Conservation (phyloP, 345 rosid genomes). For the Gossypioides kirkii region DNA sequence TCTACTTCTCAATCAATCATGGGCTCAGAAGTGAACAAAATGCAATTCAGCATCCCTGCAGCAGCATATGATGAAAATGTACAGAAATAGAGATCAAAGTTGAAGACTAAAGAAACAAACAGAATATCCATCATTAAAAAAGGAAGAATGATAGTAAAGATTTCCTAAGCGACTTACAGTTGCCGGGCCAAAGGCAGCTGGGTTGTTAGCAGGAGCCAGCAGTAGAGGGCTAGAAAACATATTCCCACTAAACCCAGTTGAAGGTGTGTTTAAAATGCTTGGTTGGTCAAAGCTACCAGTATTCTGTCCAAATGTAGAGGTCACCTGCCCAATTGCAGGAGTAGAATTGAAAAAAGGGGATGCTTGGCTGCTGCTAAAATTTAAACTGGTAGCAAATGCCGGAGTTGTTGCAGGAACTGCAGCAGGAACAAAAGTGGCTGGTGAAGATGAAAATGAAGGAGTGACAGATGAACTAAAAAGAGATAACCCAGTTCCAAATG, state of each 20-base stretch:
- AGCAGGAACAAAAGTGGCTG: conserved; percentile 22
- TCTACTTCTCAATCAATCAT: neutral
- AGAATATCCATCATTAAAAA: neutral
- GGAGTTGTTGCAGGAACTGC: neutral
- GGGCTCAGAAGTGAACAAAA: neutral
- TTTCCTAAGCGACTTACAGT: conserved; percentile 37
- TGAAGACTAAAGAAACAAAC: neutral
- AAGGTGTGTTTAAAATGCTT: conserved; percentile 47
- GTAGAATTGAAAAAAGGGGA: conserved; percentile 50
- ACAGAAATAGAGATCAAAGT: neutral
- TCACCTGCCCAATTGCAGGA: conserved; percentile 37
- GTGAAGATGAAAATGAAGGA: conserved; percentile 51
- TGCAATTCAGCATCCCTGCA: neutral
- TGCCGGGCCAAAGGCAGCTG: conserved; percentile 42
- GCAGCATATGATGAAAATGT: conserved; percentile 1
- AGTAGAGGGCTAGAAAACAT: conserved; percentile 52
- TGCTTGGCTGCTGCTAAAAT: conserved; percentile 47
- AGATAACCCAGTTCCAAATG: conserved; percentile 44
- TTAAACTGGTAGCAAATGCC: neutral
- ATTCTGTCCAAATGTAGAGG: conserved; percentile 47
- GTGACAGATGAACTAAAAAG: conserved; percentile 45
- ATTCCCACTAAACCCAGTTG: conserved; percentile 39
- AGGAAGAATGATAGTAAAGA: neutral
- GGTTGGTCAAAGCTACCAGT: conserved; percentile 47
- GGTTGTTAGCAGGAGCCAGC: conserved; percentile 34